Conservation (phyloP, 768 basidiomycete species). For the Pulveroboletus frians region DNA sequence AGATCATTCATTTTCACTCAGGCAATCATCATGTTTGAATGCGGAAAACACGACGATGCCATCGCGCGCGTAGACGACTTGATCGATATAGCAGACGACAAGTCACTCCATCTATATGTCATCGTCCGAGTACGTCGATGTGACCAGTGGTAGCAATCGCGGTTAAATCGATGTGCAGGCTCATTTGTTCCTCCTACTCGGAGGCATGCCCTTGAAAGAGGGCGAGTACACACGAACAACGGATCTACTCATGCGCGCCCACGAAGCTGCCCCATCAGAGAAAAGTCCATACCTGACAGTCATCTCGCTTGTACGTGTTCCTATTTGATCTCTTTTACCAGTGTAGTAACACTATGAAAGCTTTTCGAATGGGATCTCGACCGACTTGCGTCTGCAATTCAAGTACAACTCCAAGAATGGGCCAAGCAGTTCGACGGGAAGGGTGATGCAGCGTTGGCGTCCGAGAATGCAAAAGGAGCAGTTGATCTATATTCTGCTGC, state of each 20-base stretch:
- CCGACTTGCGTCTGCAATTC: neutral
- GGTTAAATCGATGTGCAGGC: neutral
- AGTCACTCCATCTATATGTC: neutral
- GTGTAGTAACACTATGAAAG: no score
- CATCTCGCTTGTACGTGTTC: no score
- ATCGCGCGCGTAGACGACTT: neutral
- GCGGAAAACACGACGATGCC: neutral
- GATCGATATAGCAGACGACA: neutral
- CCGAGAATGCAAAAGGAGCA: neutral
- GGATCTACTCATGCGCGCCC: neutral
- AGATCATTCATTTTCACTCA: no score
- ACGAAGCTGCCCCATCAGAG: no score
- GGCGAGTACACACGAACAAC: neutral
- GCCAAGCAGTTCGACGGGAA: neutral
- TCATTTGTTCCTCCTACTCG: neutral
- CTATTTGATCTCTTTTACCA: no score
- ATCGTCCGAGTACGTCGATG: neutral
- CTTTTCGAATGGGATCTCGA: conserved; percentile 17
- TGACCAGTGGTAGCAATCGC: neutral
- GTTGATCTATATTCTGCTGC: no score
- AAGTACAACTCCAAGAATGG: neutral
- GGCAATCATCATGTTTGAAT: no score
- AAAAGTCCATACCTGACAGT: no score
- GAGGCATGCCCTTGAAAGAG: neutral
- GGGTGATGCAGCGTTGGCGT: neutral